Conservation (phyloP, 1,284 basidiomycete genomes). For the Marasmius sp. region DNA sequence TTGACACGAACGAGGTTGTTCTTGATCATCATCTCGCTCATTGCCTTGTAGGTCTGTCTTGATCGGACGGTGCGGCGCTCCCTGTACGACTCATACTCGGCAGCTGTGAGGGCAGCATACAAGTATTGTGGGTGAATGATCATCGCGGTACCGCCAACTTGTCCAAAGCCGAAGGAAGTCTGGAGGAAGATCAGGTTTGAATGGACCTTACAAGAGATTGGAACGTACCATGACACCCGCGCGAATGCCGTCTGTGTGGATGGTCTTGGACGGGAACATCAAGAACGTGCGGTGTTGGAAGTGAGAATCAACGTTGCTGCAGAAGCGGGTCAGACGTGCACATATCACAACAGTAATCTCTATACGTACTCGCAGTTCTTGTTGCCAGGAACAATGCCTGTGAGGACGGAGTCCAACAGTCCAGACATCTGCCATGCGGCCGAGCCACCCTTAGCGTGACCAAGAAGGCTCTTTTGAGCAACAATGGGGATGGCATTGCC, state of each 20-base stretch:
- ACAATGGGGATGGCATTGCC: conserved; percentile 97
- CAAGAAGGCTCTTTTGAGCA: conserved; percentile 95
- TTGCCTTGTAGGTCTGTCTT: conserved; percentile 84
- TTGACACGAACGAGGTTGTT: conserved; percentile 96
- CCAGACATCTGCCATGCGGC: conserved; percentile 98
- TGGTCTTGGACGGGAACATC: conserved; percentile 96
- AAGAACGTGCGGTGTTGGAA: conserved; percentile 90
- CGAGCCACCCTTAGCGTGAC: conserved; percentile 95
- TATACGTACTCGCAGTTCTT: conserved; percentile 86
- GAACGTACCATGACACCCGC: conserved; percentile 80
- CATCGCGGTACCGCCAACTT: conserved; percentile 93
- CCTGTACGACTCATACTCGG: conserved; percentile 77
- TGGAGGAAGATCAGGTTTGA: conserved; percentile 26
- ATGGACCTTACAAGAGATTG: conserved; percentile 1
- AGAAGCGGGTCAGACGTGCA: conserved; percentile 22
- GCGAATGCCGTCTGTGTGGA: conserved; percentile 90
- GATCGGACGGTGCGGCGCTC: conserved; percentile 69
- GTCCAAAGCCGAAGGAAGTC: conserved; percentile 99
- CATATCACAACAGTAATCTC: not conserved
- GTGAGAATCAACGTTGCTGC: conserved; percentile 88
- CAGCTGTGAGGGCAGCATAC: conserved; percentile 78
- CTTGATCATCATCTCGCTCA: conserved; percentile 93
- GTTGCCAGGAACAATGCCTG: conserved; percentile 95
- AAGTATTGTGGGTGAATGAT: conserved; percentile 92
- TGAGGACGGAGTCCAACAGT: conserved; percentile 83